Conservation (phyloP, 1,284 basidiomycete species). For the Exobasidium cylindrosporum region DNA sequence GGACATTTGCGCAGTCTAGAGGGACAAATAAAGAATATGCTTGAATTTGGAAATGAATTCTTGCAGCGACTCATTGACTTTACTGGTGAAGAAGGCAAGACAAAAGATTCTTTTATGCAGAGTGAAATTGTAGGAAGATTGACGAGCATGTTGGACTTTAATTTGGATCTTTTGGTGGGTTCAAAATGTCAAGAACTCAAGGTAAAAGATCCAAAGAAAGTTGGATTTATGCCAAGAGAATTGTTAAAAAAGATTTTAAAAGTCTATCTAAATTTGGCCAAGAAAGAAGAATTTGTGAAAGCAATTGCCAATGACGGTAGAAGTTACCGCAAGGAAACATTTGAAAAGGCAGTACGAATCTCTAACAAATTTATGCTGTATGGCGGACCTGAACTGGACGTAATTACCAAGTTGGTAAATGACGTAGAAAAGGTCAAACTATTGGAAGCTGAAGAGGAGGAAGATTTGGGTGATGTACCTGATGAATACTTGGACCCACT, state of each 20-base stretch:
- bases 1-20: constrained; percentile 74
- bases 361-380: constrained; percentile 71
- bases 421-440: constrained; percentile 81
- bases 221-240: constrained; percentile 79
- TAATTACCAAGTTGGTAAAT: constrained; percentile 69
- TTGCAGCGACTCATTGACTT: constrained; percentile 86
- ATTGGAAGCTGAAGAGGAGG: constrained; percentile 74
- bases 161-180: constrained; percentile 83
- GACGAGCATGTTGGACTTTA: constrained; percentile 96
- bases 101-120: constrained; percentile 88
- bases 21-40: constrained; percentile 78
- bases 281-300: constrained; percentile 74
- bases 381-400: constrained; percentile 73
- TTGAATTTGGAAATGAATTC: constrained; percentile 79
- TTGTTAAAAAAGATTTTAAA: constrained; percentile 84
- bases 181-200: constrained; percentile 75
- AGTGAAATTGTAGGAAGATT: constrained; percentile 93
- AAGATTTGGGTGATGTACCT: constrained; percentile 87
- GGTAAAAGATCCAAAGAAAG: constrained; percentile 82
- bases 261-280: constrained; percentile 84
- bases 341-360: constrained; percentile 74
- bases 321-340: constrained; percentile 81
- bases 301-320: constrained; percentile 90
- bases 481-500: constrained; percentile 93
- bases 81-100: constrained; percentile 68